Evolutionary conservation across 768 basidiomycete genomes (phyloP).

Genomic region (Tricholoma matsutake): DNA sequence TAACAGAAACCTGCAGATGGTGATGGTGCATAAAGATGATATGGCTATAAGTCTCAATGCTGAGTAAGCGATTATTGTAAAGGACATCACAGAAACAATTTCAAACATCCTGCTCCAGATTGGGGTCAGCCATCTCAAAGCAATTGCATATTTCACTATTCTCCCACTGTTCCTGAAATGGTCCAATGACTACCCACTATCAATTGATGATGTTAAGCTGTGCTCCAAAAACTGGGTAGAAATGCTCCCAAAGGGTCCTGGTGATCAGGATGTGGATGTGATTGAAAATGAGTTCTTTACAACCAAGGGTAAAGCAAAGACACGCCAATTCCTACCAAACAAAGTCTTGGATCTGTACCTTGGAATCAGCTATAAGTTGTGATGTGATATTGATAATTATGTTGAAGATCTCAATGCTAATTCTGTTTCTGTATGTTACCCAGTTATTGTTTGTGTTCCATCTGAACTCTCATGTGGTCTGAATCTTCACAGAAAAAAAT

Average conservation of each 20-base stretch:
- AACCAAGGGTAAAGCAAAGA: background rate
- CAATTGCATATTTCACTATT: background rate
- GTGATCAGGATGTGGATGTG: background rate
- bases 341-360: background rate
- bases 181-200: background rate
- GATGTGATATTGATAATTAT: background rate
- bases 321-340: too few relatives aligned
- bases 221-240: background rate
- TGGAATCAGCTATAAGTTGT: background rate
- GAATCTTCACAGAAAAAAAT: background rate
- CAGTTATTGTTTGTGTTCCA: background rate
- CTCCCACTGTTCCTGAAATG: background rate
- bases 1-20: background rate
- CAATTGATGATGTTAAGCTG: background rate
- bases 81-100: background rate
- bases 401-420: background rate
- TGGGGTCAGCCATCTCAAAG: background rate
- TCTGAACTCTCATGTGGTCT: background rate
- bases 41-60: background rate
- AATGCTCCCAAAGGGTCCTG: background rate
- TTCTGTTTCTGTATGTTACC: background rate
- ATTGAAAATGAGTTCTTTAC: background rate
- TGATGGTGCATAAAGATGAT: background rate
- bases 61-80: background rate
- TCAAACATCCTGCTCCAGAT: background rate